Evolutionary conservation across 2,329 filamentous ascomycete species (phyloP).

Genomic region (Talaromyces marneffei): DNA sequence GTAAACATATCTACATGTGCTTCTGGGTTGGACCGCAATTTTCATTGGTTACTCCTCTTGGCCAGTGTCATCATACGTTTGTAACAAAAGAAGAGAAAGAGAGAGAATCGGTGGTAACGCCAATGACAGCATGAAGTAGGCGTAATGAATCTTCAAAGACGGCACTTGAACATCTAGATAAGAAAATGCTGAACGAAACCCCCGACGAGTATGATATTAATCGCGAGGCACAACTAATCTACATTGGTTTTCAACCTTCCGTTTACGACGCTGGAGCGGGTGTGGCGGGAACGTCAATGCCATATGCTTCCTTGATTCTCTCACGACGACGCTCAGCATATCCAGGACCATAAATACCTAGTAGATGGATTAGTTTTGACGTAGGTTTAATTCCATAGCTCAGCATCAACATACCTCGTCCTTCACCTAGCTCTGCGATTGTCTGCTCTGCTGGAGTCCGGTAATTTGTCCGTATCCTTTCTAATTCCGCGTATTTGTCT

Average conservation of each 20-base stretch:
- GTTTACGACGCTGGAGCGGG: conserved; percentile 37
- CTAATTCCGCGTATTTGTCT: conserved; percentile 71
- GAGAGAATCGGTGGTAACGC: not conserved
- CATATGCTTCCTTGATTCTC: conserved; percentile 79
- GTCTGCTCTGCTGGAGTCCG: conserved; percentile 73
- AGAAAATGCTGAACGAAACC: conserved; percentile 1
- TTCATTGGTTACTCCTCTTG: not conserved
- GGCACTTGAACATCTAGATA: not conserved
- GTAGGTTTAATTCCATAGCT: not conserved
- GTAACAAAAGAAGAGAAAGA: not conserved
- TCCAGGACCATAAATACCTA: conserved; percentile 73
- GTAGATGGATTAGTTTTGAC: not conserved
- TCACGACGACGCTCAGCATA: conserved; percentile 79
- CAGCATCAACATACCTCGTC: conserved; percentile 59
- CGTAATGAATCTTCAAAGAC: not conserved
- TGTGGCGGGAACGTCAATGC: conserved; percentile 71
- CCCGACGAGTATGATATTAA: conserved; percentile 1
- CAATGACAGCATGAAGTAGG: not conserved
- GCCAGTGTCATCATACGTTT: not conserved
- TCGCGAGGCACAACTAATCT: conserved; percentile 20
- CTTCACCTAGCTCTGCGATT: conserved; percentile 74
- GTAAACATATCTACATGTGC: not conserved
- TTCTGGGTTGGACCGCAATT: not conserved
- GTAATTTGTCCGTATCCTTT: conserved; percentile 66
- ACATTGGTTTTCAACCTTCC: conserved; percentile 21